phyloP scores from a whole-genome alignment of 495 filamentous ascomycete species.

The Arthonia radiata region DNA sequence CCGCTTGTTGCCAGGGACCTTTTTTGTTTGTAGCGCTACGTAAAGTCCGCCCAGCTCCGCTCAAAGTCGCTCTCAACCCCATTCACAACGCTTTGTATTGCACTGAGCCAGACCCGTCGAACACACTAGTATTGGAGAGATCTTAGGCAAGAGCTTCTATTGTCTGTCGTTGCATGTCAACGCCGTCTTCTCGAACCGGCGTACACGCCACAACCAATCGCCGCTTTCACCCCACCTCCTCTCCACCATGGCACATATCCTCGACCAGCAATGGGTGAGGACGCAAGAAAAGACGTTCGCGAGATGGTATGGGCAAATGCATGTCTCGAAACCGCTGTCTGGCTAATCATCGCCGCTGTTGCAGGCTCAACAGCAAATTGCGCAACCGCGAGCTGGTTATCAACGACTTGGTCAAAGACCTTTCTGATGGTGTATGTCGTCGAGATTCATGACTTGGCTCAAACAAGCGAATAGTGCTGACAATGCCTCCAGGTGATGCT shows the following conservation, averaged over 20 bases:
- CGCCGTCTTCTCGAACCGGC: not conserved
- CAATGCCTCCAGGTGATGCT: constrained; percentile 69
- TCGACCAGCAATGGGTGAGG: constrained; percentile 79
- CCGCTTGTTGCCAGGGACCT: too few species aligned
- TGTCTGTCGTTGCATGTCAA: not conserved
- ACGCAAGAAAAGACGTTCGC: constrained; percentile 99
- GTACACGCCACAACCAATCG: not conserved
- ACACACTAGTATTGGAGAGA: too few species aligned
- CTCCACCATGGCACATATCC: constrained; percentile 27
- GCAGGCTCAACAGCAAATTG: constrained; percentile 86
- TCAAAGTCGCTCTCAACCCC: too few species aligned
- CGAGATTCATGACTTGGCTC: too few species aligned
- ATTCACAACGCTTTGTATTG: too few species aligned
- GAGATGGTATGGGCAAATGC: constrained; percentile 50
- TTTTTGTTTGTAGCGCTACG: too few species aligned
- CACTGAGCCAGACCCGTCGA: too few species aligned
- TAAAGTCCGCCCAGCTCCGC: too few species aligned
- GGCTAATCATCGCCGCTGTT: constrained; percentile 6
- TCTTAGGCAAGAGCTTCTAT: not conserved
- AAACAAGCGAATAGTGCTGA: too few species aligned
- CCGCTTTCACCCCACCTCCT: not conserved
- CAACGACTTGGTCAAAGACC: constrained; percentile 62
- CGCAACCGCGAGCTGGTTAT: constrained; percentile 47
- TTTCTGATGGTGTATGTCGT: constrained; percentile 68
- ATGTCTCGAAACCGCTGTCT: not conserved